Evolutionary conservation across 768 basidiomycete species (phyloP), one percentile per base, ranked within the genome.

Genomic region (Amanita rubescens): DNA sequence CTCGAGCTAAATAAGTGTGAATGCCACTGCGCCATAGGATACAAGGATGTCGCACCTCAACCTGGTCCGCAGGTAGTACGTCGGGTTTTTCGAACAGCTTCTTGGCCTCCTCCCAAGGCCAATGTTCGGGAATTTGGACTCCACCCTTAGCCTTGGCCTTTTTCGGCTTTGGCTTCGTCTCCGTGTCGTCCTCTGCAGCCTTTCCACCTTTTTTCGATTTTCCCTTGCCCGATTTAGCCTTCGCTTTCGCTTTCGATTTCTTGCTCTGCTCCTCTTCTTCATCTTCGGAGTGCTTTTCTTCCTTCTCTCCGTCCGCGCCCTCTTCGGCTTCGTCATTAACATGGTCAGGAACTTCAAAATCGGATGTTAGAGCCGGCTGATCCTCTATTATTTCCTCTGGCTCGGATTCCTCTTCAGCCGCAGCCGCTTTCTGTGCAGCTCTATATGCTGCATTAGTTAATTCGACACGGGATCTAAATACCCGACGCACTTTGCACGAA

Each of bases 41-140:
- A 27, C 25, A 0, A 14, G 11, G 9, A 30, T 39, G 53, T 37
- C 17, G 30, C 14, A 95, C 94, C 72, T 96, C 89, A 22, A 97
- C 65, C 60, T 97, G 78, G 44, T 85, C 83, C 2, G 92, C 87
- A 22, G 92, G 87, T 7, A 82, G 72, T 19, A 99, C 95, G 55
- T 96, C 92, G 2, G 96, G 96, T 48, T 86, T 81, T 69, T 85
- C 69, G 63, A 99, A 99, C 22, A 99, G 63, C 65, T 84, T 78
- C 70, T 94, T 94, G 34, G 96, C 96, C 57, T 93, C 87, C 66
- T 94, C 84, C 90, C 91, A 98, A 45, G 91, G 91, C 95, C 95
- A 99, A 55, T 95, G 85, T 42, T 94, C 94, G 0, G 96, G 95
- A 34, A 97, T 77, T 17, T 78, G 73, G 47, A 94, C 27, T 30